Base-by-base conservation (phyloP, 768 basidiomycete genomes). In the Mrakia gelida region DNA sequence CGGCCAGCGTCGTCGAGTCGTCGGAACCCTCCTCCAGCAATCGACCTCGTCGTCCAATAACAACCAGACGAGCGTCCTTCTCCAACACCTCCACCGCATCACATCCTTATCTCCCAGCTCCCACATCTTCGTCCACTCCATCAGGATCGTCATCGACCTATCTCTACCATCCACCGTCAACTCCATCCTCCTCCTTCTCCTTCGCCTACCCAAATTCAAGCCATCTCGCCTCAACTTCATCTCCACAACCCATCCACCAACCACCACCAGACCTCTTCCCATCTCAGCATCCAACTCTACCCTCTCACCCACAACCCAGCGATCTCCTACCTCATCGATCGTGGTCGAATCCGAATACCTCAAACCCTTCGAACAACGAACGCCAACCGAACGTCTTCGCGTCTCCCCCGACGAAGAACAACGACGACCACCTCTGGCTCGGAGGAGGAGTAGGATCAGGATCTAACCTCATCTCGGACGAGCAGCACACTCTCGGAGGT, bases 401-500 rank as follows among this genome's bases (percentile, higher is more conserved):
- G 8, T 41, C 34, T 8, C 67, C 34, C 5, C 26, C 41, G 21
- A 70, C 38, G 26, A 41, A 23, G 38, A 26, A 45, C 26, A 23
- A 21, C 38, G 65, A 16, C 28, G 65, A 67, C 7, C 65, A 30
- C 15, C 16, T 34, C 6, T 41, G 34, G 34, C 32, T 67, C 34
- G 67, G 18, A 26, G 34, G 15, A 21, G 34, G 67, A 38, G n/a
- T n/a, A n/a, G 34, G 26, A 70, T 8, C 72, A 34, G 11, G 28
- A 7, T 61, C 30, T 18, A 52, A 56, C 38, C n/a, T 34, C 54
- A 59, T 73, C 28, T 73, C 56, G 11, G 72, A 73, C 34, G 49
- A 56, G 32, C 49, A 49, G 34, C 72, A 73, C 56, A 73, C 72
- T 1, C 72, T 73, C 16, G 72, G 67, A 70, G 67, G 41, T 1